These are phyloP conservation scores for Kalanchoe fedtschenkoi DNA, from an alignment of 164 flowering plant species.

Conservation along the genomic window DNA sequence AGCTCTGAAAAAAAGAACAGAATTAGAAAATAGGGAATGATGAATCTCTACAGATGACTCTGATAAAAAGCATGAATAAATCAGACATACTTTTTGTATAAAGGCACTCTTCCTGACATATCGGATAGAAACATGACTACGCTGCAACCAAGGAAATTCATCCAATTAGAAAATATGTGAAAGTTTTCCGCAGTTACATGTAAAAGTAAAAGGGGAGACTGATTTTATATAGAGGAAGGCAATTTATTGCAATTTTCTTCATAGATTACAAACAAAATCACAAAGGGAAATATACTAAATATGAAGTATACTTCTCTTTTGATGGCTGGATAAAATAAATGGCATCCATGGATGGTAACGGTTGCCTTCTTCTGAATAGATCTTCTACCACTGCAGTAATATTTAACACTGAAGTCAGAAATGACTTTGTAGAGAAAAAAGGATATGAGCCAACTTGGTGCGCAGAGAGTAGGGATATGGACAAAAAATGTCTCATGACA, in stretches of 20 bases:
- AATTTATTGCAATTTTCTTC: too few species aligned
- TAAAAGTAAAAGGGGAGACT: not conserved
- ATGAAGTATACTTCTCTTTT: conserved; percentile 67
- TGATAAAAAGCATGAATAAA: not conserved
- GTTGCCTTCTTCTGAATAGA: conserved; percentile 84
- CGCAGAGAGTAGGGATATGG: not conserved
- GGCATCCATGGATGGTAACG: conserved; percentile 93
- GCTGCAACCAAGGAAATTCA: conserved; percentile 48
- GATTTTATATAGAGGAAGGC: too few species aligned
- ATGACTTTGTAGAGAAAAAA: not conserved
- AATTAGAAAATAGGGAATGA: conserved; percentile 1
- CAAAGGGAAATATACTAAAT: not conserved
- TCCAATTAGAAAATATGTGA: conserved; percentile 2
- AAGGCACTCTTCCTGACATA: conserved; percentile 96
- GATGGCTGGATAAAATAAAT: conserved; percentile 89
- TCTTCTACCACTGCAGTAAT: conserved; percentile 95
- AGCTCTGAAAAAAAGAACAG: conserved; percentile 44
- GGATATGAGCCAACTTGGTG: not conserved
- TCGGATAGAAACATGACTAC: conserved; percentile 89
- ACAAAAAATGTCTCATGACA: not conserved
- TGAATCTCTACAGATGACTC: not conserved
- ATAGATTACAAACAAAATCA: not conserved
- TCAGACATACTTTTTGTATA: conserved; percentile 78
- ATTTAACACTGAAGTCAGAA: not conserved
- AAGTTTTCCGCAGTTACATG: too few species aligned